Conservation (phyloP, 176 grass and related monocot genomes). For the Rhynchospora pubera region DNA sequence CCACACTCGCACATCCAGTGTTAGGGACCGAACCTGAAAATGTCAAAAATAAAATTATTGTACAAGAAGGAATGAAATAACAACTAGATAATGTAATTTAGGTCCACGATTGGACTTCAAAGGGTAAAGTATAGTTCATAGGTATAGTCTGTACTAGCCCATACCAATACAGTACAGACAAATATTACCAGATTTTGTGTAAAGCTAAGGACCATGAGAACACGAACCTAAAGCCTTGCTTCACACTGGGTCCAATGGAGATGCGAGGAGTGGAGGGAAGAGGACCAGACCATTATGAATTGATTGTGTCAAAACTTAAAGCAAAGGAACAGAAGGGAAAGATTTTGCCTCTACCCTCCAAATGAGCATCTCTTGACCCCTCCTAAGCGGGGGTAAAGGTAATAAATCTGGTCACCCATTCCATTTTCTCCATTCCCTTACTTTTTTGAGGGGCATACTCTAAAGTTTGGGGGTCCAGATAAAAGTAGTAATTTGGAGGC, state of each 20-base stretch:
- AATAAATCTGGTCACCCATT: no score
- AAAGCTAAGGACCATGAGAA: neutral
- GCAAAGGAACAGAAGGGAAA: no score
- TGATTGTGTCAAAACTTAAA: no score
- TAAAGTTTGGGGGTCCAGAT: neutral
- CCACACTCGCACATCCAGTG: constrained; percentile 98
- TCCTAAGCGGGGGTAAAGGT: no score
- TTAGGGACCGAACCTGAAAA: constrained; percentile 89
- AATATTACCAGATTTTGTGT: neutral
- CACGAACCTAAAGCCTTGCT: neutral
- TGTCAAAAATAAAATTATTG: neutral
- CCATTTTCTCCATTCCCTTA: no score
- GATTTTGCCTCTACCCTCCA: no score
- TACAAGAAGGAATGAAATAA: neutral
- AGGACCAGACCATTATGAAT: no score
- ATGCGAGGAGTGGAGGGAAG: no score
- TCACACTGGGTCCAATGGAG: no score
- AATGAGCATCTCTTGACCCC: no score
- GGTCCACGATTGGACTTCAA: neutral
- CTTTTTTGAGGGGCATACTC: no score
- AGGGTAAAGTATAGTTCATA: neutral
- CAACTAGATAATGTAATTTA: neutral
- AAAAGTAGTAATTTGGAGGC: neutral
- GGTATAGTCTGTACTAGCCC: neutral
- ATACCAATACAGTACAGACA: neutral